A percentile compares a stretch with the other conserved stretches of the same genome.
Conservation (phyloP, 352 stramenopile species). For the Phytophthora podocarpi region DNA sequence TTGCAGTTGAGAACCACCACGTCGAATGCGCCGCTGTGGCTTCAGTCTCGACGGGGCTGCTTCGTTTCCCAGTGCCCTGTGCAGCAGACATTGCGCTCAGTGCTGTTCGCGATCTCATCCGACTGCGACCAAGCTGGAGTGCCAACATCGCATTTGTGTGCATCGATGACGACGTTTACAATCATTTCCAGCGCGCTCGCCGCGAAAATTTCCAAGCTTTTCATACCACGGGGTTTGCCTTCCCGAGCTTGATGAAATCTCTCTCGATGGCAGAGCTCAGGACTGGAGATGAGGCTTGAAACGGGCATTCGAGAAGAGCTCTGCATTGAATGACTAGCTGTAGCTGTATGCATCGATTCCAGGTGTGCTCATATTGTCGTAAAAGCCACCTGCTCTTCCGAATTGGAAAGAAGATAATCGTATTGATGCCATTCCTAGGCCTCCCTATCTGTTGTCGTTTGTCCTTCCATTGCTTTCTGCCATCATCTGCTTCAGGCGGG, state of each 20-base stretch:
- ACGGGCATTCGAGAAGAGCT: too few species aligned
- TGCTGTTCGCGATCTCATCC: slow-evolving; percentile 51
- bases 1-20: slow-evolving; percentile 31
- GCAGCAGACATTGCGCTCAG: slow-evolving; percentile 47
- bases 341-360: too few species aligned
- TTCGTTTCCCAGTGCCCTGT: slow-evolving; percentile 38
- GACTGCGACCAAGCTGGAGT: slow-evolving; percentile 33
- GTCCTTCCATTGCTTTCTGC: slow-evolving; percentile 18
- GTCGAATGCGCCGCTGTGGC: slow-evolving; percentile 52
- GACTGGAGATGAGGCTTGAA: neutral
- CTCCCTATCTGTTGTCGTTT: slow-evolving; percentile 6
- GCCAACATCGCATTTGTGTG: slow-evolving; percentile 61
- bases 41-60: slow-evolving; percentile 59
- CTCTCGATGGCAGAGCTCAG: slow-evolving; percentile 4
- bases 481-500: slow-evolving; percentile 41
- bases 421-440: neutral
- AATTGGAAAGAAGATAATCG: neutral
- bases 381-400: too few species aligned
- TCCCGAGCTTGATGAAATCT: slow-evolving; percentile 16
- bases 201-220: slow-evolving; percentile 16
- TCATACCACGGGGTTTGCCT: slow-evolving; percentile 14
- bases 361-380: neutral
- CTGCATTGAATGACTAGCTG: too few species aligned
- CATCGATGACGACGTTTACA: slow-evolving; percentile 43
- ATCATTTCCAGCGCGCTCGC: slow-evolving; percentile 39